phyloP scores from a whole-genome alignment of 169 alveolate species.

The Babesia sp. region DNA sequence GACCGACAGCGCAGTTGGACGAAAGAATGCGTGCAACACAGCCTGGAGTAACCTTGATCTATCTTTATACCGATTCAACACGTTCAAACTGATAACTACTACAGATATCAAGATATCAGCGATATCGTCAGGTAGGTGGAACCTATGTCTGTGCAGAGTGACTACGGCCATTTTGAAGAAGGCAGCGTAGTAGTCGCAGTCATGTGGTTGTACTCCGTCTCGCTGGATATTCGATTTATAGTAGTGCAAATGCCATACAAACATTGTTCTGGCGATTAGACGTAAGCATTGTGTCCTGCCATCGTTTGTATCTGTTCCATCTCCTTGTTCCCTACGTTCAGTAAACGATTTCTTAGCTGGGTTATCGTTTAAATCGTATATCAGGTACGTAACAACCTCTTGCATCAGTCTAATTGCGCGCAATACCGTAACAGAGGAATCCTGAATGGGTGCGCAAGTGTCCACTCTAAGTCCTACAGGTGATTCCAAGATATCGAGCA shows the following conservation, averaged over 20 bases:
- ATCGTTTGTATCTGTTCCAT: too few species aligned
- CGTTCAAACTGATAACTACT: background rate
- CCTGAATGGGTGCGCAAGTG: background rate
- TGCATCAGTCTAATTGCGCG: slow-evolving; percentile 21
- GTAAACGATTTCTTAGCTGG: background rate
- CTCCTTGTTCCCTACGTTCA: background rate
- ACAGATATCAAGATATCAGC: slow-evolving; percentile 31
- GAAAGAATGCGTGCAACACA: slow-evolving; percentile 4
- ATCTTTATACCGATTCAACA: background rate
- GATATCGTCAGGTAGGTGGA: background rate
- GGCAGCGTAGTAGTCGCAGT: slow-evolving; percentile 22
- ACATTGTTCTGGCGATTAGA: background rate
- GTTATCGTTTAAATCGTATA: background rate
- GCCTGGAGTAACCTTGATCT: background rate
- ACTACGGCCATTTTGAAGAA: slow-evolving; percentile 18
- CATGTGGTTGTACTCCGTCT: slow-evolving; percentile 8
- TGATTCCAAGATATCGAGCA: slow-evolving; percentile 11
- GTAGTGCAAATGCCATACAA: slow-evolving; percentile 31
- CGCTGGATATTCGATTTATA: background rate
- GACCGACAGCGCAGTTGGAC: background rate
- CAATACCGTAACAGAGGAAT: background rate
- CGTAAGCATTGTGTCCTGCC: background rate
- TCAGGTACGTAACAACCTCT: background rate
- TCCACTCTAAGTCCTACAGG: background rate
- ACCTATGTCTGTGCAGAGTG: background rate